phyloP scores from a whole-genome alignment of 1,284 basidiomycete species.

The Tremellales sp. region DNA sequence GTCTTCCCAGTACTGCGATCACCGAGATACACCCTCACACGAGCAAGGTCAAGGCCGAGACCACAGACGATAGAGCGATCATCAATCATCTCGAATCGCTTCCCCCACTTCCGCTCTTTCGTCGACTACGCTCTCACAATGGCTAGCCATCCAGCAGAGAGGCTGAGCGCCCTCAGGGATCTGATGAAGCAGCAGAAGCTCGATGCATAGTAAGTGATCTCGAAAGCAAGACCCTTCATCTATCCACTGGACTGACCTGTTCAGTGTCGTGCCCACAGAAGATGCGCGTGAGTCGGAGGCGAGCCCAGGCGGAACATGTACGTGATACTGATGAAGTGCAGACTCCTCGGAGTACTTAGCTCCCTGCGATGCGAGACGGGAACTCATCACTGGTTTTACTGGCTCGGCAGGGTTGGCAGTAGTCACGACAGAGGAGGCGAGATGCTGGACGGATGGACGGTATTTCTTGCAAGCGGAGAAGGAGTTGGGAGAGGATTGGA shows the following conservation, averaged over 20 bases:
- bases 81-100: too few relatives aligned
- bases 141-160: too few relatives aligned
- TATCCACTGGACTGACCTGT: not conserved
- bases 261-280: constrained; percentile 71
- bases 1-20: too few relatives aligned
- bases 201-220: constrained; percentile 55
- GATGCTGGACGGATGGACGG: constrained; percentile 72
- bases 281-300: constrained; percentile 67
- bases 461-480: constrained; percentile 90
- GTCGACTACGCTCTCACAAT: too few relatives aligned
- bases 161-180: too few relatives aligned
- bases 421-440: constrained; percentile 65
- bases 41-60: too few relatives aligned
- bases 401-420: constrained; percentile 88
- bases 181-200: constrained; percentile 64
- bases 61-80: too few relatives aligned
- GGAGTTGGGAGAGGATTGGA: constrained; percentile 85
- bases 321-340: constrained; percentile 32
- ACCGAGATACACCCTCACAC: too few relatives aligned
- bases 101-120: too few relatives aligned
- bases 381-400: constrained; percentile 85
- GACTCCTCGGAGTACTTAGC: constrained; percentile 90
- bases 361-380: constrained; percentile 74
- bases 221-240: not conserved
- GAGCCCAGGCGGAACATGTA: not conserved